Conservation (phyloP, 345 rosid genomes). For the Tarenaya hassleriana region DNA sequence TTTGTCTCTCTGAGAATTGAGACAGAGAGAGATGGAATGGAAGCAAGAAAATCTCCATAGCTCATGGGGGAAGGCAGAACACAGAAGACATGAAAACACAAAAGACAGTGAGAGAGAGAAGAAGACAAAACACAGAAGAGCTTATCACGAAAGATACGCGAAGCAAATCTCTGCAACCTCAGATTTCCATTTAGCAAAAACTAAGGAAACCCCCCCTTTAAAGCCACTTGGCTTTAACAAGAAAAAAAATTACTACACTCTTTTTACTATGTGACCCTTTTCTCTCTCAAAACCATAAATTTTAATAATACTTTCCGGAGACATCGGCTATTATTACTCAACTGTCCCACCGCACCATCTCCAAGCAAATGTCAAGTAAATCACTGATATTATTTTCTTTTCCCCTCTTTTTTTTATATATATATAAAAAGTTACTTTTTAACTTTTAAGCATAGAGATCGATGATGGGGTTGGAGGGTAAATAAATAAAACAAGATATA, state of each 20-base stretch:
- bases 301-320: slow-evolving; percentile 32
- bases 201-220: slow-evolving; percentile 15
- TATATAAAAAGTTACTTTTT: neutral
- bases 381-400: too few species aligned
- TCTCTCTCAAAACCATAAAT: slow-evolving; percentile 19
- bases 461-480: slow-evolving; percentile 22
- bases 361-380: too few species aligned
- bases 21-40: too few species aligned
- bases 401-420: too few species aligned
- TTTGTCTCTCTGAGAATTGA: too few species aligned
- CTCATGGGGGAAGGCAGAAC: slow-evolving; percentile 18
- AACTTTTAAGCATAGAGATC: slow-evolving; percentile 17
- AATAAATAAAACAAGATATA: slow-evolving; percentile 33
- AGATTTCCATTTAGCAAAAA: slow-evolving; percentile 17
- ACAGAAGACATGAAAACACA: slow-evolving; percentile 20
- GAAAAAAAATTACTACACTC: too few species aligned
- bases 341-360: slow-evolving; percentile 50
- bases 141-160: slow-evolving; percentile 14
- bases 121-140: slow-evolving; percentile 26
- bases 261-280: too few species aligned
- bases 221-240: slow-evolving; percentile 22
- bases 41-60: too few species aligned
- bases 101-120: slow-evolving; percentile 14
- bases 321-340: slow-evolving; percentile 68
- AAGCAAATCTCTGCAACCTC: slow-evolving; percentile 22